Evolutionary conservation across 768 basidiomycete genomes (phyloP), one percentile per base, ranked within the genome.

Genomic region (Trametes maxima): DNA sequence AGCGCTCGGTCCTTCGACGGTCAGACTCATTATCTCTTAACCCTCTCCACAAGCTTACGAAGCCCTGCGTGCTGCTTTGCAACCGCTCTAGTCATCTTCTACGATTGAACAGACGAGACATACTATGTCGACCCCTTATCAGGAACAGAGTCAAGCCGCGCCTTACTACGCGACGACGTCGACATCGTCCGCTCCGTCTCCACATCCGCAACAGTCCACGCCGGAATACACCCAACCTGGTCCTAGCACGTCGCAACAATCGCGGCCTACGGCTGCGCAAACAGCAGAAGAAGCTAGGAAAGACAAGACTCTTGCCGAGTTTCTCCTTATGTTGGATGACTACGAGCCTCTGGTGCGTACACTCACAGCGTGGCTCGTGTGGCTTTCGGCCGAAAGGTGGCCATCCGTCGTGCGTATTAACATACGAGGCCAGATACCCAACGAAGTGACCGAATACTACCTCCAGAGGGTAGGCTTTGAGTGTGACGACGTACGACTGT

Each of bases 361-460:
- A 28, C 5, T n/a, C 44, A 6, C 33, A 33, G 21, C 50, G 42
- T 14, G 19, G 33, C 25, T 33, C 10, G 28, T 14, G 28, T 33
- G 28, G 25, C 48, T 35, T 39, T 1, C 36, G 25, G 33, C n/a
- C 21, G 25, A 28, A 42, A 35, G 22, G 19, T 13, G n/a, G 7
- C 7, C 21, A 17, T 17, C 21, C 5, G 22, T 13, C 24, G n/a
- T 11, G 33, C 28, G 50, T 60, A 24, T 44, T 62, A 33, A 56
- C 54, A 14, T 22, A 13, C 51, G 43, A 17, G 33, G 48, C 28
- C 71, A 98, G 95, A 93, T 98, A 63, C 96, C 96, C 0, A 96
- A 94, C 72, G 95, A 98, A 74, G 94, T 99, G 22, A 97, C 95
- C 3, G 94, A 97, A 69, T 97, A 95, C 74, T 98, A 97, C 76